phyloP scores from a whole-genome alignment of 1,139 yeast species.

The Diutina sp. region DNA sequence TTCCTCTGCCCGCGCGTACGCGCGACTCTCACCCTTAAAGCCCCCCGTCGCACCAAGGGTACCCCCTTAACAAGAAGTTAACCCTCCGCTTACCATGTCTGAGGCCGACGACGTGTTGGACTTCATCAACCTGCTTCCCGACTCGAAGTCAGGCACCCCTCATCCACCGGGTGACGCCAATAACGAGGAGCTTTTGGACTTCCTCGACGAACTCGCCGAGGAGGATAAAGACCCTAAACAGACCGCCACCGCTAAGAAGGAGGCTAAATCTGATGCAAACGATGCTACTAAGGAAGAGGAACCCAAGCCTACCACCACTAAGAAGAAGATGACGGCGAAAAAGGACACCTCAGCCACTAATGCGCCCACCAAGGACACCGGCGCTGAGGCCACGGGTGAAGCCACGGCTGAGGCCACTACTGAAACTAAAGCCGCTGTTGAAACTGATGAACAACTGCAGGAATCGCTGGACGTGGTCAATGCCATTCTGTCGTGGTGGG shows the following conservation, averaged over 20 bases:
- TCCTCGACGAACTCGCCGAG: slow-evolving; percentile 68
- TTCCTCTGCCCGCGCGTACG: no score
- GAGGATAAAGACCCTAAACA: slow-evolving; percentile 14
- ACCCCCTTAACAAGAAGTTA: no score
- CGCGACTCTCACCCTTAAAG: no score
- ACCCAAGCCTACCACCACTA: background rate
- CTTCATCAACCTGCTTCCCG: slow-evolving; percentile 80
- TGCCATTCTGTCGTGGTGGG: slow-evolving; percentile 74
- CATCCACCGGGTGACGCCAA: slow-evolving; percentile 26
- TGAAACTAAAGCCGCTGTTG: slow-evolving; percentile 1
- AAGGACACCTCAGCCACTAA: background rate
- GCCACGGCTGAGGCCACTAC: background rate
- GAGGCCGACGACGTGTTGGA: slow-evolving; percentile 71
- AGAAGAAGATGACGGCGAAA: background rate
- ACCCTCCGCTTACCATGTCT: no score
- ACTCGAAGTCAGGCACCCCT: slow-evolving; percentile 32
- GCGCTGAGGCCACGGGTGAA: background rate
- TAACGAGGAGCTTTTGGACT: slow-evolving; percentile 71
- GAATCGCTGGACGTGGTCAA: slow-evolving; percentile 47
- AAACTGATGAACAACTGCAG: slow-evolving; percentile 3
- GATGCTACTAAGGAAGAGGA: background rate
- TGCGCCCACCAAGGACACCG: background rate
- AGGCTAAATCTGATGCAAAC: background rate
- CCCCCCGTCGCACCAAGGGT: no score
- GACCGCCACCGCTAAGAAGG: background rate